These are phyloP conservation scores for Lipomyces sp. DNA, from an alignment of 805 yeast species.

Conservation along the genomic window DNA sequence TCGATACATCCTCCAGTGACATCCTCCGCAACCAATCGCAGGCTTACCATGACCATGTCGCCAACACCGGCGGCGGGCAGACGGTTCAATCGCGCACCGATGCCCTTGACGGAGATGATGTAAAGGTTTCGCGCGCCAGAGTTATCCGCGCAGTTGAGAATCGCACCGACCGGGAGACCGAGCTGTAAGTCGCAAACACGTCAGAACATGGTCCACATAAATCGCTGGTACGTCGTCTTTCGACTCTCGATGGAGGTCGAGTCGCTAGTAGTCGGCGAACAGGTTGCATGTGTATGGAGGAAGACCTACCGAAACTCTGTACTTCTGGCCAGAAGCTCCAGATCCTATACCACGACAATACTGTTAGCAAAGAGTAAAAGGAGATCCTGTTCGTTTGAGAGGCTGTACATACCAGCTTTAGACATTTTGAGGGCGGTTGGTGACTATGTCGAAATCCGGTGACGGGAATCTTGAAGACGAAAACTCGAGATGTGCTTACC, in stretches of 20 bases:
- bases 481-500: no score
- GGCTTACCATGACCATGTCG: slow-evolving; percentile 86
- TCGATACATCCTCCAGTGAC: neutral
- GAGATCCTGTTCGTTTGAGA: no score
- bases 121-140: slow-evolving; percentile 99
- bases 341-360: neutral
- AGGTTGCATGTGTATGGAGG: no score
- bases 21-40: neutral
- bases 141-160: slow-evolving; percentile 99
- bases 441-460: neutral
- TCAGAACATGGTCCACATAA: neutral
- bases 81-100: slow-evolving; percentile 99
- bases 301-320: slow-evolving; percentile 94
- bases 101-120: slow-evolving; percentile 98
- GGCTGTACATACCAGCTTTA: slow-evolving; percentile 16
- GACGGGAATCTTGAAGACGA: neutral
- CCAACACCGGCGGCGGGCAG: slow-evolving; percentile 99
- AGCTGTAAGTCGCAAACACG: slow-evolving; percentile 55
- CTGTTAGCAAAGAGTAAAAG: neutral
- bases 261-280: neutral
- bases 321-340: slow-evolving; percentile 99
- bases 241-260: neutral
- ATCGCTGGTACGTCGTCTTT: neutral
- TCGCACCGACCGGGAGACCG: slow-evolving; percentile 99
- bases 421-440: slow-evolving; percentile 3